Base-by-base conservation (phyloP, 805 yeast genomes). In the Nakazawaea anatomiae region DNA sequence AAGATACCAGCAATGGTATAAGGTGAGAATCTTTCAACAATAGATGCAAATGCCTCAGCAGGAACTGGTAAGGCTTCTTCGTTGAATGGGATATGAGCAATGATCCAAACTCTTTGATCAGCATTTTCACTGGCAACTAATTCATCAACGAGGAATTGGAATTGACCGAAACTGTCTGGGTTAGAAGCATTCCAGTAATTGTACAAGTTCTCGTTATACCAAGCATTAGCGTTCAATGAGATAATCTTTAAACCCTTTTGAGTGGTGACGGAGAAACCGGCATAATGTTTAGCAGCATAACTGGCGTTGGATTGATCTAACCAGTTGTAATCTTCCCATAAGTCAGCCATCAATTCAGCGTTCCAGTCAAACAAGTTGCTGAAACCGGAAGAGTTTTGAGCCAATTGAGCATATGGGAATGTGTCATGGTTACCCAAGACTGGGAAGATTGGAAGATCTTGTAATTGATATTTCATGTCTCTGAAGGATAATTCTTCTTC, bases 381-480 rank as follows among this genome's bases (percentile, higher is more conserved):
- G 52, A 69, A 76, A 7, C 78, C 77, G 27, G 77, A 73, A 38
- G 63, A 60, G 34, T 68, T 60, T 52, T 83, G 85, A 2, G 88
- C 85, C 52, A 83, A 64, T 62, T 84, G 88, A 38, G 85, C 86
- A 57, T 83, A 80, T 14, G 91, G 90, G 71, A 76, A 85, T 32
- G 83, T 77, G 60, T 85, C 90, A 64, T 85, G 89, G 62, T 82
- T 83, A 30, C 90, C 90, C 58, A 85, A 66, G 27, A 79, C 80
- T 9, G 88, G 75, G 60, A 69, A 83, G 5, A 85, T 76, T 6
- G 88, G 85, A 32, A 80, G 63, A 48, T 76, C 69, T 18, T 73
- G 68, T 52, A 84, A 71, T 48, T 50, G 52, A 39, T 54, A 41
- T 57, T 83, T 84, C 72, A 84, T 70, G 53, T 82, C 75, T 55